Percentiles rank a stretch among this genome's conserved stretches.
Evolutionary conservation across 805 yeast species (phyloP).

Genomic region (Candida sakaeoensis): DNA sequence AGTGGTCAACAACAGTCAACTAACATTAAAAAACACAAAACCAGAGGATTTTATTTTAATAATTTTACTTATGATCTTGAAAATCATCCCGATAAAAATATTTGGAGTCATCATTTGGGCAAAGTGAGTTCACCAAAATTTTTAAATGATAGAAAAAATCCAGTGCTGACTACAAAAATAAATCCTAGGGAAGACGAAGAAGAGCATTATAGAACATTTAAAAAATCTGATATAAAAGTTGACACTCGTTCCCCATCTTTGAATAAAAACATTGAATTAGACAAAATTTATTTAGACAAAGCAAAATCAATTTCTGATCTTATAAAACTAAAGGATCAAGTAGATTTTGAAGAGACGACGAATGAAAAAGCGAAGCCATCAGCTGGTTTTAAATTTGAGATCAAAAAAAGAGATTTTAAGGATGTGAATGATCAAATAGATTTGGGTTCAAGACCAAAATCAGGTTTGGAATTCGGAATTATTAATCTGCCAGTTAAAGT

Average conservation of each 20-base stretch:
- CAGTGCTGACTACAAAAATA: background rate
- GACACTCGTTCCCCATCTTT: background rate
- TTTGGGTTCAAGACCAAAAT: background rate
- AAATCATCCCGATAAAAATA: background rate
- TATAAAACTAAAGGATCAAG: constrained; percentile 27
- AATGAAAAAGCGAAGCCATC: constrained; percentile 25
- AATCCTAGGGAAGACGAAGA: constrained; percentile 11
- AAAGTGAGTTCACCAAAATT: constrained; percentile 30
- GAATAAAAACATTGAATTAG: constrained; percentile 18
- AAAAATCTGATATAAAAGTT: constrained; percentile 9
- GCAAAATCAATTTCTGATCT: constrained; percentile 24
- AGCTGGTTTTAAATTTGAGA: constrained; percentile 34
- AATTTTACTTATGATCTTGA: constrained; percentile 33
- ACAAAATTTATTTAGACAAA: constrained; percentile 23
- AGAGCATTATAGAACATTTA: constrained; percentile 11
- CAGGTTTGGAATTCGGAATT: constrained; percentile 8
- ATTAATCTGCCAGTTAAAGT: background rate
- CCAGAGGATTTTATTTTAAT: constrained; percentile 29
- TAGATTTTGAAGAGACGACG: constrained; percentile 6
- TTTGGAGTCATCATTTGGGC: constrained; percentile 30
- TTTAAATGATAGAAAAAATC: constrained; percentile 6
- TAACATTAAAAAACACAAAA: constrained; percentile 16
- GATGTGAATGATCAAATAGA: background rate
- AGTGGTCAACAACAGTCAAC: background rate
- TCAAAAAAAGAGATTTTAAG: constrained; percentile 26